Conservation (phyloP, 768 basidiomycete genomes). For the Coprinellus micaceus region DNA sequence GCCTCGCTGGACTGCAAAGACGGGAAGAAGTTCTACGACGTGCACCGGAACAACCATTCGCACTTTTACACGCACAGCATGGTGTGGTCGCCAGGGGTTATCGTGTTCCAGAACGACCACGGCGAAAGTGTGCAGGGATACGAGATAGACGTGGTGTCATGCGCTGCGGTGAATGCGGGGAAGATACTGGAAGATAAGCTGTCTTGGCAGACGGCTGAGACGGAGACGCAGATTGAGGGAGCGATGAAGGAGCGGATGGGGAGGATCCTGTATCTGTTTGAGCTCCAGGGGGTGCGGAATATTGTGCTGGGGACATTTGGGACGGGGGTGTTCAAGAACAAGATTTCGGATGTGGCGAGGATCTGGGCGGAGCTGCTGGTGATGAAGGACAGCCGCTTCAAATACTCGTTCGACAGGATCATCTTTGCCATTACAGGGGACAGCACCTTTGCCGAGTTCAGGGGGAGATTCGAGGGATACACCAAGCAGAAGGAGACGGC, state of each 20-base stretch:
- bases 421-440: conserved; percentile 53
- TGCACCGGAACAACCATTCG: conserved; percentile 42
- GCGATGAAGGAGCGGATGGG: conserved; percentile 69
- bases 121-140: conserved; percentile 56
- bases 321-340: conserved; percentile 66
- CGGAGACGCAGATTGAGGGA: conserved; percentile 41
- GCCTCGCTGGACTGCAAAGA: conserved; percentile 52
- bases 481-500: not conserved
- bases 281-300: conserved; percentile 49
- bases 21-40: conserved; percentile 57
- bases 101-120: conserved; percentile 59
- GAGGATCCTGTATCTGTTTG: conserved; percentile 58
- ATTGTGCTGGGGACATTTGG: conserved; percentile 69
- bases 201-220: conserved; percentile 18
- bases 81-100: conserved; percentile 65
- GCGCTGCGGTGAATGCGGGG: conserved; percentile 72
- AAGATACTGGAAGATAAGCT: conserved; percentile 28
- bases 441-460: conserved; percentile 21
- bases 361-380: conserved; percentile 61
- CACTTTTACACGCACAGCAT: conserved; percentile 78
- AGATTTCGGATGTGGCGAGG: conserved; percentile 49
- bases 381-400: conserved; percentile 48
- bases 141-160: conserved; percentile 62
- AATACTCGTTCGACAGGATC: conserved; percentile 52
- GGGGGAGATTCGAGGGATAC: conserved; percentile 15